Base-by-base conservation (phyloP, 768 basidiomycete genomes). In the Paxillus involutus region DNA sequence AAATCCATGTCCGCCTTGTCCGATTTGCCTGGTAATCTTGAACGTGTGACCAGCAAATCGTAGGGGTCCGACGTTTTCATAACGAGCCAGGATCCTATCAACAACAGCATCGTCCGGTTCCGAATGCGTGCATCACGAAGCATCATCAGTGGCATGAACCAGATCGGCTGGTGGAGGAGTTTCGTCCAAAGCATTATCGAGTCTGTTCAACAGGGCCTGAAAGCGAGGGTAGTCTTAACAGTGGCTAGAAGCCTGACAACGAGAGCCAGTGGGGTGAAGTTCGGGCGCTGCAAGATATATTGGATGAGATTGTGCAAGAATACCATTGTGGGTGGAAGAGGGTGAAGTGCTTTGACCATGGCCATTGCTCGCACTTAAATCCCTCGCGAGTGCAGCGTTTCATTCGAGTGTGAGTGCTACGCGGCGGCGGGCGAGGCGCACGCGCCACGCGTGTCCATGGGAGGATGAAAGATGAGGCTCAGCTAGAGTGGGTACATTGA, bases 1-100 rank as follows among this genome's bases (percentile, higher is more conserved):
- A 26, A 17, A 35, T 29, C 30, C 9, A 6, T 10, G 12, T 32
- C 7, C 2, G 10, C 30, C 21, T 33, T 35, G 13, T 6, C 16
- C 16, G 14, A 33, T 42, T 41, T 41, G 45, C 8, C 59, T 59
- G 9, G 55, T 2, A n/a, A 67, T 49, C 13, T 12, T 36, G 53
- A 65, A 67, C 14, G 13, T 63, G 37, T 21, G 56, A 19, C 33
- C 35, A 17, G 14, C 2, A 21, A 44, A 45, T 16, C 29, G 45
- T 7, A 40, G 44, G 17, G 36, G 52, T 35, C n/a, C 32, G 6
- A 49, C 48, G 17, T 40, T 26, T 17, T 49, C 36, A 21, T 16
- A 35, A 21, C 47, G 36, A 17, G 21, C 24, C 37, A 24, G 24
- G 9, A 35, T 35, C 7, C 12, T 16, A 36, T 35, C 33, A 8